phyloP scores from a whole-genome alignment of 495 filamentous ascomycete species.

The Aspergillus affinis region DNA sequence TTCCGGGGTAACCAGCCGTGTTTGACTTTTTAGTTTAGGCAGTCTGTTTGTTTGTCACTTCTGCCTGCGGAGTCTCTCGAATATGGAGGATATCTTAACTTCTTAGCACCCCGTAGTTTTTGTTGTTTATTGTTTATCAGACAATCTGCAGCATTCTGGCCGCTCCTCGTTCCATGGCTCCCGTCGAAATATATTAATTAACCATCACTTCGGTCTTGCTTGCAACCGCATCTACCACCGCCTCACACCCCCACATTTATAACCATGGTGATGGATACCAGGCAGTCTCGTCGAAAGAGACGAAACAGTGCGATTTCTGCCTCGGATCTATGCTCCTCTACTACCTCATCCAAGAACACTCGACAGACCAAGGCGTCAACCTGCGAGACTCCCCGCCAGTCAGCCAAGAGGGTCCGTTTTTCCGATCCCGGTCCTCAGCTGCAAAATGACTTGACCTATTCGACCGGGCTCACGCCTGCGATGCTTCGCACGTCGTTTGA shows the following conservation, averaged over 20 bases:
- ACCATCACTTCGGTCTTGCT: neutral
- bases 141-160: neutral
- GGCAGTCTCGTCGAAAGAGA: constrained; percentile 32
- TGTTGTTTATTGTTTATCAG: too few species aligned
- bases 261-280: constrained; percentile 28
- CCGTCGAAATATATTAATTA: neutral
- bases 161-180: neutral
- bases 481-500: constrained; percentile 57
- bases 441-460: constrained; percentile 30
- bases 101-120: too few species aligned
- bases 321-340: constrained; percentile 17
- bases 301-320: constrained; percentile 28
- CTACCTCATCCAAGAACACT: constrained; percentile 15
- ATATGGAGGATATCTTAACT: too few species aligned
- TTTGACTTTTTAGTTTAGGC: neutral
- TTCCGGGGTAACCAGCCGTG: neutral
- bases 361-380: constrained; percentile 1
- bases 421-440: constrained; percentile 63
- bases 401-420: constrained; percentile 68
- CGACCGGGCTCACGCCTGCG: constrained; percentile 70
- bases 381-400: constrained; percentile 30
- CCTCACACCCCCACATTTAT: neutral
- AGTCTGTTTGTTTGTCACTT: neutral
- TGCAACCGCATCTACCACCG: neutral
- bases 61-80: too few species aligned